Evolutionary conservation across 2,329 filamentous ascomycete genomes (phyloP).

Genomic region (Stagonosporopsis cucurbitacearum): DNA sequence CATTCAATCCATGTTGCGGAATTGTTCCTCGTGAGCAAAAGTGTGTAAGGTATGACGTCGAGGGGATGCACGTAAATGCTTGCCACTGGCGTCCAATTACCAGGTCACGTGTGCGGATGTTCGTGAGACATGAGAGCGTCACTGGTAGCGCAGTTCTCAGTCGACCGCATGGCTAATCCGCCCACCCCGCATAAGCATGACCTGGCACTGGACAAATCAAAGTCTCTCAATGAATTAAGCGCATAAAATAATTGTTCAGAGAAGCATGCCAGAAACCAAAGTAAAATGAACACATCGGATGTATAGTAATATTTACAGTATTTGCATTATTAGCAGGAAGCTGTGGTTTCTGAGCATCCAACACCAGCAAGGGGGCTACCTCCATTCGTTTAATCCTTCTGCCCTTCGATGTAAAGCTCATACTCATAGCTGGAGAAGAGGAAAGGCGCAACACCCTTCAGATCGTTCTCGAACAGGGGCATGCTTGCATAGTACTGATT

Average conservation of each 20-base stretch:
- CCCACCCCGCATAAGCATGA: neutral
- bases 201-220: neutral
- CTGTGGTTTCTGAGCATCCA: neutral
- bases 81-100: neutral
- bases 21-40: neutral
- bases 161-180: conserved; percentile 5
- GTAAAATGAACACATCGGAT: neutral
- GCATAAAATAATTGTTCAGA: neutral
- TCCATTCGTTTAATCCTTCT: neutral
- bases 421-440: conserved; percentile 31
- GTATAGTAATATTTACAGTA: neutral
- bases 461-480: conserved; percentile 28
- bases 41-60: conserved; percentile 6
- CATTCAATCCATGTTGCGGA: neutral
- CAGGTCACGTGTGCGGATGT: neutral
- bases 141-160: neutral
- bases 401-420: conserved; percentile 21
- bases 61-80: neutral
- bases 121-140: conserved; percentile 3
- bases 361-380: neutral
- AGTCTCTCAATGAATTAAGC: neutral
- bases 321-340: neutral
- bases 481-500: conserved; percentile 29
- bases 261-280: neutral
- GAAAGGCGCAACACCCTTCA: conserved; percentile 30